Percentiles rank a stretch among this genome's conserved stretches.
phyloP scores from a whole-genome alignment of 768 basidiomycete genomes.

The Rhodotorula kratochvilovae region DNA sequence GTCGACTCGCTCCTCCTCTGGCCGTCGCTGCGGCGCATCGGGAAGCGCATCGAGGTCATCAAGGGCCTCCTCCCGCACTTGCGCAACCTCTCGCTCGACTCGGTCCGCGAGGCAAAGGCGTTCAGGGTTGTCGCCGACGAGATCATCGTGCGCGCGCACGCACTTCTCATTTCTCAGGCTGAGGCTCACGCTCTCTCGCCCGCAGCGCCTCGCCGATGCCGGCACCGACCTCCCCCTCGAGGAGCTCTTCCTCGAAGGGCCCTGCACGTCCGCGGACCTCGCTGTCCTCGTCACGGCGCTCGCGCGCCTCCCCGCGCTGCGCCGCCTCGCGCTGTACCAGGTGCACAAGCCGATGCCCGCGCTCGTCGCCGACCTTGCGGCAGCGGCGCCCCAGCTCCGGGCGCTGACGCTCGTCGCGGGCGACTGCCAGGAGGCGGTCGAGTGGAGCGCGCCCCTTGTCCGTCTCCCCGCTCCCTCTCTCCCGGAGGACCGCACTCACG shows the following conservation, averaged over 20 bases:
- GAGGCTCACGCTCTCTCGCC: no score
- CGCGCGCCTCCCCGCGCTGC: conserved; percentile 6
- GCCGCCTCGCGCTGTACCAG: conserved; percentile 33
- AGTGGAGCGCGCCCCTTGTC: conserved; percentile 23
- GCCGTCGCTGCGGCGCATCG: conserved; percentile 25
- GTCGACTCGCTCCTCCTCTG: conserved; percentile 36
- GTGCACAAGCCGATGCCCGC: conserved; percentile 15
- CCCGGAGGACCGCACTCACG: no score
- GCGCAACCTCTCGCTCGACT: conserved; percentile 30
- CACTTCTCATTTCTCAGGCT: no score
- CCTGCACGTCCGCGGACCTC: neutral
- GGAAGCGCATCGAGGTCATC: neutral
- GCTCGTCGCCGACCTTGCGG: conserved; percentile 15
- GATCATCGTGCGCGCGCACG: conserved; percentile 11
- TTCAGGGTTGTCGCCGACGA: conserved; percentile 17
- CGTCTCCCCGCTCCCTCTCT: neutral
- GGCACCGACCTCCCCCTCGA: conserved; percentile 21
- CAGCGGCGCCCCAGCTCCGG: neutral
- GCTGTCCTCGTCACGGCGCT: conserved; percentile 12
- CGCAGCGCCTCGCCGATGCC: conserved; percentile 1
- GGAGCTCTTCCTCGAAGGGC: conserved; percentile 38
- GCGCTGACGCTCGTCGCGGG: conserved; percentile 24
- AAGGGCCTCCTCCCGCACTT: conserved; percentile 13
- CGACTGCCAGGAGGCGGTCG: conserved; percentile 4
- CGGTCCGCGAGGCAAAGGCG: conserved; percentile 12